A percentile compares a stretch with the other conserved stretches of the same genome.
Evolutionary conservation across 352 stramenopile species (phyloP).

Genomic region (Pythium rishiriense): DNA sequence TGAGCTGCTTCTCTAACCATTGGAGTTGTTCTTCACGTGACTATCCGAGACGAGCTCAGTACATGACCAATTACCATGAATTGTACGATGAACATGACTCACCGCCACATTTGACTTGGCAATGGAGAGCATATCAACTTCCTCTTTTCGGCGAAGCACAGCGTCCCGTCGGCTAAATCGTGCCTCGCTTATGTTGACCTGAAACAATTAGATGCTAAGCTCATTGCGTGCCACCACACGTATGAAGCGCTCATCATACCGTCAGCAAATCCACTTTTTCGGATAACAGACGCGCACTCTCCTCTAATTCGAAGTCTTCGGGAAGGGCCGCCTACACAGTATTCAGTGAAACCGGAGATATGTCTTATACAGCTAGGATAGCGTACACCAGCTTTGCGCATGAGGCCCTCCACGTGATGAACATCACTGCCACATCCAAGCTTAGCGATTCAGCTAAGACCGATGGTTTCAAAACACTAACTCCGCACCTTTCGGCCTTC

Average conservation of each 20-base stretch:
- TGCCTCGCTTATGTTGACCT: neutral
- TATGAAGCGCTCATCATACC: neutral
- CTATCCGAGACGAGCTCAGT: neutral
- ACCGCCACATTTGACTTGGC: neutral
- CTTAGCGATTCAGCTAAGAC: neutral
- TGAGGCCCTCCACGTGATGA: neutral
- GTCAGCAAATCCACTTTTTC: neutral
- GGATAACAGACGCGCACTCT: neutral
- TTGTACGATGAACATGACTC: too few relatives aligned
- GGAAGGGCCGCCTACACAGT: conserved; percentile 1
- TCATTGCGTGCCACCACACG: too few relatives aligned
- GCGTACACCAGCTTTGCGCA: conserved; percentile 8
- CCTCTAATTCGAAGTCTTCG: conserved; percentile 9
- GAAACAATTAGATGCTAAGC: too few relatives aligned
- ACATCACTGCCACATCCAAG: neutral
- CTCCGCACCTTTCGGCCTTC: conserved; percentile 1
- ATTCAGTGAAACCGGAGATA: neutral
- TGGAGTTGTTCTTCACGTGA: conserved; percentile 10
- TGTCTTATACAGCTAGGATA: too few relatives aligned
- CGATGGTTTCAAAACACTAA: neutral
- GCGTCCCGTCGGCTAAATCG: conserved; percentile 2
- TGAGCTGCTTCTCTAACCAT: conserved; percentile 2
- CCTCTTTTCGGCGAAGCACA: conserved; percentile 5
- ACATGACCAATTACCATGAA: too few relatives aligned
- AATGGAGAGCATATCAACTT: neutral